A percentile compares a stretch with the other conserved stretches of the same genome.
phyloP scores from a whole-genome alignment of 495 filamentous ascomycete genomes.

The Aspergillus homomorphus region DNA sequence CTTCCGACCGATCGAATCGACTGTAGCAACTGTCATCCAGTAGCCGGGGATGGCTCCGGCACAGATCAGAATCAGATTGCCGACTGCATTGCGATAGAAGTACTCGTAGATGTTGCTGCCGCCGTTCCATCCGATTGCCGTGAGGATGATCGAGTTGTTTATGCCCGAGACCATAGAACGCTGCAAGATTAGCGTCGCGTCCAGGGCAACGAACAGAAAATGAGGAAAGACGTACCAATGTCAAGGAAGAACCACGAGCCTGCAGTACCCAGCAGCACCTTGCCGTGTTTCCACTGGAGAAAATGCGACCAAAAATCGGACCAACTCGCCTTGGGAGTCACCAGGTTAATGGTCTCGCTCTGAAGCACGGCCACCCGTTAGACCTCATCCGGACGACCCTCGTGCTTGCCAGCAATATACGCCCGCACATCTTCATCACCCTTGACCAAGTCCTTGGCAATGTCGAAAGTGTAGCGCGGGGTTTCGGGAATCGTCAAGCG shows the following conservation, averaged over 20 bases:
- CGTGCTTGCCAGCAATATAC: slow-evolving; percentile 54
- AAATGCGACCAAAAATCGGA: slow-evolving; percentile 64
- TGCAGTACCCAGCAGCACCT: slow-evolving; percentile 71
- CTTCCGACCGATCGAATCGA: slow-evolving; percentile 74
- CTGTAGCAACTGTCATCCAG: slow-evolving; percentile 67
- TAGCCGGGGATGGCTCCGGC: slow-evolving; percentile 77
- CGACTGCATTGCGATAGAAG: slow-evolving; percentile 67
- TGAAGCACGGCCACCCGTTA: slow-evolving; percentile 48
- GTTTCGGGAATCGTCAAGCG: slow-evolving; percentile 88
- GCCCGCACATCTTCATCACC: slow-evolving; percentile 62
- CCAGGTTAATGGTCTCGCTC: slow-evolving; percentile 41
- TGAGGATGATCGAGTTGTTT: slow-evolving; percentile 68
- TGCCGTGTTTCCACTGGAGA: slow-evolving; percentile 61
- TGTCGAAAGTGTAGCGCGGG: slow-evolving; percentile 80
- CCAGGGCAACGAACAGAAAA: background rate
- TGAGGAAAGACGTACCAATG: slow-evolving; percentile 35
- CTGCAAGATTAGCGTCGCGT: slow-evolving; percentile 39
- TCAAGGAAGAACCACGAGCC: slow-evolving; percentile 79
- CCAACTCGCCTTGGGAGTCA: slow-evolving; percentile 61
- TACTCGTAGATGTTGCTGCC: slow-evolving; percentile 57
- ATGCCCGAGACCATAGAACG: slow-evolving; percentile 79
- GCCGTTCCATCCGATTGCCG: slow-evolving; percentile 63
- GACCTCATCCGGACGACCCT: slow-evolving; percentile 63
- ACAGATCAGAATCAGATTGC: slow-evolving; percentile 70
- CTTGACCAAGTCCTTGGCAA: slow-evolving; percentile 68